Evolutionary conservation across 495 filamentous ascomycete species (phyloP), one percentile per base, ranked within the genome.

Genomic region (Schizothecium vesticola): DNA sequence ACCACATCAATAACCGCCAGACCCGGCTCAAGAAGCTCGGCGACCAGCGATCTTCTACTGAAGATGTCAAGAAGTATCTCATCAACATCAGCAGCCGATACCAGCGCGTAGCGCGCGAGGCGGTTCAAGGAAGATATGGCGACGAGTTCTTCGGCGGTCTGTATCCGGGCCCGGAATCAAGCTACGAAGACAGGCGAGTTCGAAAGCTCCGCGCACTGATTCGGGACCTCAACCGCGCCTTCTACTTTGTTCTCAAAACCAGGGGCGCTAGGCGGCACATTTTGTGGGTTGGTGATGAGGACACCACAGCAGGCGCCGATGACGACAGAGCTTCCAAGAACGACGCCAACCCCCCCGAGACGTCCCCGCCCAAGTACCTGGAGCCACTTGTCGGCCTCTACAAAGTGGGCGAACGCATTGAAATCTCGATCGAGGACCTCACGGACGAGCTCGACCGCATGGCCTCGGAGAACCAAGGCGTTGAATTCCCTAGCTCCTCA

Each of bases 81-180:
- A 64, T 73, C n/a, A 58, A 68, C 28, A 70, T 80, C 6, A 70
- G 73, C 23, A 63, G 71, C 43, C 67, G 67, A 0, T 78, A 77
- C 43, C 74, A 75, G 8, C 59, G 57, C 3, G 59, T 80, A 4
- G 71, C 76, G 8, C 63, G 67, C 26, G 66, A 73, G 12, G 74
- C 73, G 0, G 61, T 77, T n/a, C 65, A 66, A 6, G 78, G 78
- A 0, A 68, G 65, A 1, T 80, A 79, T 61, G 66, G 33, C 36
- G 71, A 76, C 56, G 21, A 64, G 1, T 79, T 80, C 67, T 79
- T 80, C 61, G 73, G 68, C 8, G 70, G 51, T 2, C 63, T 72
- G 2, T 55, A 69, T 21, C 22, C 25, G 1, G 55, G 43, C 29
- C 19, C 25, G 12, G 59, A 56, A 2, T 56, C 26, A 12, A 10